phyloP scores from a whole-genome alignment of 1,284 basidiomycete species.

The Macrocybe sp. region DNA sequence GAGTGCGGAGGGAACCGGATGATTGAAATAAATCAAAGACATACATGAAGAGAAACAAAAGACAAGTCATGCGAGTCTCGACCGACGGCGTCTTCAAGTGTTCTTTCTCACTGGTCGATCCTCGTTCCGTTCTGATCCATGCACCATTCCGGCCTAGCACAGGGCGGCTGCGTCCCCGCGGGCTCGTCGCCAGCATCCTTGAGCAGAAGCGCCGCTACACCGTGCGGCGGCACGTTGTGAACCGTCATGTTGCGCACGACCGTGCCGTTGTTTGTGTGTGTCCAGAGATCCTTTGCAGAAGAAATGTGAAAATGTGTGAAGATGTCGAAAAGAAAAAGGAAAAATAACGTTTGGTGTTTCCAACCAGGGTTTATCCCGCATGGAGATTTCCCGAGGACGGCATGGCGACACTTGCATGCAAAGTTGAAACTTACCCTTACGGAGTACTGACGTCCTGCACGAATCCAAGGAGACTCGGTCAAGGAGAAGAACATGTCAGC shows the following conservation, averaged over 20 bases:
- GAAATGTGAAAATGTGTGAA: neutral
- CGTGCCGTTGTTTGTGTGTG: conserved; percentile 63
- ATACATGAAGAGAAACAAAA: neutral
- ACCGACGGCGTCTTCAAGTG: neutral
- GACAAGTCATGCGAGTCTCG: neutral
- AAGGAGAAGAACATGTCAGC: conserved; percentile 53
- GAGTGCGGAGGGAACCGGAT: no score
- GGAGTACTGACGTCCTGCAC: conserved; percentile 52
- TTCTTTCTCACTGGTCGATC: conserved; percentile 11
- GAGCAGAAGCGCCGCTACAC: conserved; percentile 63
- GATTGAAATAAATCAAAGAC: no score
- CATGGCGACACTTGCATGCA: neutral
- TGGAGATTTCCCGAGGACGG: neutral
- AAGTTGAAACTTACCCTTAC: conserved; percentile 40
- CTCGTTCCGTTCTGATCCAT: conserved; percentile 35
- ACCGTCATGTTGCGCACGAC: conserved; percentile 60
- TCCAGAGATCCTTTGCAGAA: conserved; percentile 49
- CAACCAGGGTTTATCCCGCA: no score
- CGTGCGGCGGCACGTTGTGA: conserved; percentile 54
- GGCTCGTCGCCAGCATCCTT: conserved; percentile 66
- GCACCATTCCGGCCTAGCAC: conserved; percentile 42
- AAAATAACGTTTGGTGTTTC: neutral
- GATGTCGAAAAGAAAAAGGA: neutral
- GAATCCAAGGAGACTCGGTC: conserved; percentile 61
- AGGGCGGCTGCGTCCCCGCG: conserved; percentile 40